These are phyloP conservation scores for Phytophthora fragariae DNA, from an alignment of 352 stramenopile species.

Conservation along the genomic window DNA sequence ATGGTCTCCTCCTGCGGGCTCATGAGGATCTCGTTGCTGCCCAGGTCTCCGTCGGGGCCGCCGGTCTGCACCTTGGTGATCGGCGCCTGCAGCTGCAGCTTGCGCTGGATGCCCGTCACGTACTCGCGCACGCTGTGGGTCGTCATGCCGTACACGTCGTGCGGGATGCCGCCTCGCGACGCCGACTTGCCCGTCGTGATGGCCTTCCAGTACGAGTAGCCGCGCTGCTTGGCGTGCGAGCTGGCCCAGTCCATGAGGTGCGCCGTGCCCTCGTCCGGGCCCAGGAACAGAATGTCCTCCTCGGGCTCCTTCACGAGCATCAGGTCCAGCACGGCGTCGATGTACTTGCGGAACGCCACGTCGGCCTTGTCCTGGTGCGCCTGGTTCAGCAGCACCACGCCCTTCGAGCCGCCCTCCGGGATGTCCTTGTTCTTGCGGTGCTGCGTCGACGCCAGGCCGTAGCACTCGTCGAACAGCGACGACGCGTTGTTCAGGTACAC, in stretches of 20 bases:
- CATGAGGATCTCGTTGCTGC: conserved; percentile 98
- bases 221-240: conserved; percentile 91
- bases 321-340: conserved; percentile 97
- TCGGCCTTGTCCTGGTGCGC: conserved; percentile 88
- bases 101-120: conserved; percentile 93
- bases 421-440: conserved; percentile 99
- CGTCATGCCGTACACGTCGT: conserved; percentile 98
- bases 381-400: conserved; percentile 95
- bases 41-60: conserved; percentile 97
- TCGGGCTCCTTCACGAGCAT: conserved; percentile 96
- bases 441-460: conserved; percentile 96
- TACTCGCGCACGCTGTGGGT: conserved; percentile 98
- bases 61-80: conserved; percentile 98
- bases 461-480: conserved; percentile 97
- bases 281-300: conserved; percentile 97
- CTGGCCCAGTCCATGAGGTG: conserved; percentile 98
- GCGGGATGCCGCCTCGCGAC: conserved; percentile 96
- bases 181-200: conserved; percentile 98
- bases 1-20: conserved; percentile 95
- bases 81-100: conserved; percentile 88
- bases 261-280: conserved; percentile 97
- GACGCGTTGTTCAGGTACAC: conserved; percentile 93
- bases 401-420: conserved; percentile 97
- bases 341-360: conserved; percentile 95
- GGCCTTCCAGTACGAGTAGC: conserved; percentile 95